Evolutionary conservation across 192 early-diverging fungal genomes (phyloP).

Genomic region (Coemansia sp.): DNA sequence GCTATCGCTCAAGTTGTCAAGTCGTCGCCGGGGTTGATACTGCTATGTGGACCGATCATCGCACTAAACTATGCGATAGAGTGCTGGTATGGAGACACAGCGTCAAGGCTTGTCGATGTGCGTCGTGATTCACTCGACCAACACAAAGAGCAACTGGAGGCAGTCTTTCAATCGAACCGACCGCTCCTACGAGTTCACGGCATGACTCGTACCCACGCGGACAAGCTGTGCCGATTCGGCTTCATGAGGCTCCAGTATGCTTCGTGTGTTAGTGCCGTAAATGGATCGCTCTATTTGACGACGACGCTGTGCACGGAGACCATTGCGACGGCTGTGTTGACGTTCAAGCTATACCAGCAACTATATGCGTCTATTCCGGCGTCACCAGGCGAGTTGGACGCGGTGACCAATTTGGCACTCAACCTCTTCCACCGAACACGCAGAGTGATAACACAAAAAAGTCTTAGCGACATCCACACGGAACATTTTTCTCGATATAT

Average conservation of each 20-base stretch:
- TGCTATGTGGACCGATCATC: slow-evolving; percentile 7
- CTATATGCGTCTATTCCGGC: background rate
- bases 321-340: slow-evolving; percentile 2
- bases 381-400: slow-evolving; percentile 17
- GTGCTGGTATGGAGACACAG: background rate
- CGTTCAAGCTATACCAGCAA: slow-evolving; percentile 7
- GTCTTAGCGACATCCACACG: background rate
- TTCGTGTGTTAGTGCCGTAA: background rate
- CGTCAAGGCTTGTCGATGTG: background rate
- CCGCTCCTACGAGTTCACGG: slow-evolving; percentile 18
- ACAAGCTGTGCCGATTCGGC: background rate
- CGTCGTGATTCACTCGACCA: background rate
- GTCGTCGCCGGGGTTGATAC: background rate
- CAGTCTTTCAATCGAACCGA: background rate
- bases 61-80: background rate
- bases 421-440: background rate
- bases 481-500: background rate
- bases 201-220: background rate
- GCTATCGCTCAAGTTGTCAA: slow-evolving; percentile 9
- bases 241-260: background rate
- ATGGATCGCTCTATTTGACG: background rate
- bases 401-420: background rate
- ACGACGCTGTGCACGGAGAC: background rate
- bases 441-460: background rate
- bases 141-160: background rate